Base-by-base conservation (phyloP, 2,329 filamentous ascomycete species). In the Blastomyces silverae region DNA sequence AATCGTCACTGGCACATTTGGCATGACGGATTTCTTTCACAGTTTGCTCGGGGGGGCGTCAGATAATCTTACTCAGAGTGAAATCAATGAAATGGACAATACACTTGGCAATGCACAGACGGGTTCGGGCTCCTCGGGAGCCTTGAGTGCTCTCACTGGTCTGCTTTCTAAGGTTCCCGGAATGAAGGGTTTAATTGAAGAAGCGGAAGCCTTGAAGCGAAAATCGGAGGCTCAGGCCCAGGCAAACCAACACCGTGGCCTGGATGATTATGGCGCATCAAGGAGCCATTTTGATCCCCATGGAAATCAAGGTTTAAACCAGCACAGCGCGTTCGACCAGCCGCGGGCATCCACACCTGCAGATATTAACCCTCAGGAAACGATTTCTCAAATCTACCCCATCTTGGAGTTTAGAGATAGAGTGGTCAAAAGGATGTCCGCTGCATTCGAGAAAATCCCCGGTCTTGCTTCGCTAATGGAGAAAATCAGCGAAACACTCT, bases 361-460 rank as follows among this genome's bases (percentile, higher is more conserved):
- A 11, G 81, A 85, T 17, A 90, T 95, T 66, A 92, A 97, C 71
- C 88, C 90, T 0, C 84, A 90, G 70, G 87, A 91, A 76, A 89
- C 88, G 0, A 84, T 89, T 17, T 81, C 83, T 50, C 87, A 95
- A 78, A 97, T 99, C 69, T 97, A 97, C 72, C 94, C 94, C 0
- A 96, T 99, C 66, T 84, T 99, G 0, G 85, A 90, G 66, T 99
- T 97, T 81, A 86, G 93, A 66, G 94, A 99, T 80, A 94, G 89
- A 72, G 92, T 99, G 64, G 92, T 97, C 61, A 91, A 91, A 70
- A 85, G 88, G 52, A 92, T 99, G 76, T 91, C 87, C 72, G 85
- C 86, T 50, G 89, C 92, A 62, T 91, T 97, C 69, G 87, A 92
- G 71, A 97, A 95, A 80, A 89, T 99, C 50, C 94, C 94, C 0